Conservation (phyloP, 768 basidiomycete genomes). For the Rhizopogon vinicolor region DNA sequence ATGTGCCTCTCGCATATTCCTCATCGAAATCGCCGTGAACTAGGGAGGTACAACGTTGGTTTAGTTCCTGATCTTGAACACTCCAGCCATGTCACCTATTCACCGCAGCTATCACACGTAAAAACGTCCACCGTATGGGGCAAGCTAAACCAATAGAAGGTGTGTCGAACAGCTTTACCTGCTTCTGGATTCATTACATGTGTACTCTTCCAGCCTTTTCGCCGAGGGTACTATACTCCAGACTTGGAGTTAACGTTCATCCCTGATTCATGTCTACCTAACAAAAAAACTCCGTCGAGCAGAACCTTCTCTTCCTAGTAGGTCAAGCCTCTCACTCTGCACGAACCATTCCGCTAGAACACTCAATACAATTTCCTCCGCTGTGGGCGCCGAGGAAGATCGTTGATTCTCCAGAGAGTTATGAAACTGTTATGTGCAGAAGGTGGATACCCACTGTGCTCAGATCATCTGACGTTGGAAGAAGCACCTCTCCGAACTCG, state of each 20-base stretch:
- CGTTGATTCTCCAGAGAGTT: slow-evolving; percentile 39
- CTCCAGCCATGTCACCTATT: background rate
- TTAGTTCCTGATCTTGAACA: background rate
- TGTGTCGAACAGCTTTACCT: slow-evolving; percentile 16
- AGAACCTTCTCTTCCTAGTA: slow-evolving; percentile 62
- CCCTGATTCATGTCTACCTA: too few relatives aligned
- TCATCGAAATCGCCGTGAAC: slow-evolving; percentile 75
- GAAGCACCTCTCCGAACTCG: slow-evolving; percentile 25
- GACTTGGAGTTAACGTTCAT: too few relatives aligned
- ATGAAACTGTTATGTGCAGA: too few relatives aligned
- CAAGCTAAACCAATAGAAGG: slow-evolving; percentile 67
- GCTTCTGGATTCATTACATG: slow-evolving; percentile 3
- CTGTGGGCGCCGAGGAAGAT: slow-evolving; percentile 39
- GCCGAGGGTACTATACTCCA: background rate
- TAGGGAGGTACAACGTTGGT: slow-evolving; percentile 68
- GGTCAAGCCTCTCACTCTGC: slow-evolving; percentile 58
- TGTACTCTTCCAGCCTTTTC: slow-evolving; percentile 63
- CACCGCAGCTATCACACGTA: slow-evolving; percentile 76
- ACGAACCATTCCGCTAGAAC: slow-evolving; percentile 62
- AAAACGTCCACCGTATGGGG: slow-evolving; percentile 69
- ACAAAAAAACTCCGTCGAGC: slow-evolving; percentile 62
- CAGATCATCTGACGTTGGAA: slow-evolving; percentile 18
- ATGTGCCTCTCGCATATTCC: slow-evolving; percentile 63
- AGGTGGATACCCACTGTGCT: slow-evolving; percentile 19
- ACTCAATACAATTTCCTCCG: slow-evolving; percentile 57